Evolutionary conservation across 176 grass and related monocot genomes (phyloP).

Genomic region (Panicum miliaceum): DNA sequence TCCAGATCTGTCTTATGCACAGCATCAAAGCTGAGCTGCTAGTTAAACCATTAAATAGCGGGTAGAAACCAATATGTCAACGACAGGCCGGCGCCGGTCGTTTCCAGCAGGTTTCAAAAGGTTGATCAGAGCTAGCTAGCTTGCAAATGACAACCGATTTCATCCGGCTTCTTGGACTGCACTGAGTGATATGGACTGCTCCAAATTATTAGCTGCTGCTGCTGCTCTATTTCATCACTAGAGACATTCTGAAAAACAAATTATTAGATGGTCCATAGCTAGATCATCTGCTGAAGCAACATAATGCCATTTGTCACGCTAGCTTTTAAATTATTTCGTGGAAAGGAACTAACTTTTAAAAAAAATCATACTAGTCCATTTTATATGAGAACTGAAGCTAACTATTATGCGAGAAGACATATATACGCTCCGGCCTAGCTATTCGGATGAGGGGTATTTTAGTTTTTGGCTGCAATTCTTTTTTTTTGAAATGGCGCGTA

Average conservation of each 20-base stretch:
- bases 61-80: constrained; percentile 27
- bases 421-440: neutral
- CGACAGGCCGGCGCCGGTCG: constrained; percentile 39
- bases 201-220: constrained; percentile 27
- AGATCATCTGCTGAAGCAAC: constrained; percentile 7
- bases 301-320: constrained; percentile 36
- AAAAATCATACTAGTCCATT: neutral
- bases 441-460: neutral
- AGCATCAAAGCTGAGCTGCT: constrained; percentile 4
- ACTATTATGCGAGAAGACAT: neutral
- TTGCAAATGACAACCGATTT: constrained; percentile 27
- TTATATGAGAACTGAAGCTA: neutral
- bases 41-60: neutral
- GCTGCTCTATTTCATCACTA: neutral
- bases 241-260: constrained; percentile 24
- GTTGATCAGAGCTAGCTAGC: constrained; percentile 8
- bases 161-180: constrained; percentile 42
- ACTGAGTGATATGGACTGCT: constrained; percentile 4
- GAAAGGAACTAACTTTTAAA: no score
- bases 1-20: constrained; percentile 36
- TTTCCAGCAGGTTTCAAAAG: constrained; percentile 41
- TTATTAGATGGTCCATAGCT: neutral
- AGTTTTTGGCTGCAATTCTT: neutral
- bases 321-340: neutral
- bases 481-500: neutral